Conservation (phyloP, 2,329 filamentous ascomycete genomes). For the Aspergillus cejpii region DNA sequence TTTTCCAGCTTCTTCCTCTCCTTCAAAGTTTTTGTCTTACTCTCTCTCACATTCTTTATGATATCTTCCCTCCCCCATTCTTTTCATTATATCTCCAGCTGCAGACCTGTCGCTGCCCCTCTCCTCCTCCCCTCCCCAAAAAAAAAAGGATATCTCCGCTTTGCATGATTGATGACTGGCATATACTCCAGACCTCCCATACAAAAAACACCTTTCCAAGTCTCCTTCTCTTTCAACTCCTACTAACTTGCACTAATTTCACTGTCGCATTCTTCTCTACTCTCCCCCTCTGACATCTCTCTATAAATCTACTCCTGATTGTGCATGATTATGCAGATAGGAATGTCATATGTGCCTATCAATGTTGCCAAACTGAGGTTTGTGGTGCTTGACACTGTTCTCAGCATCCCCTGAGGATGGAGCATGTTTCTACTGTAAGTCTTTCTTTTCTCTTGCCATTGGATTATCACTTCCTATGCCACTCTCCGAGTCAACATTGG, state of each 20-base stretch:
- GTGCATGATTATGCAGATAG: conserved; percentile 28
- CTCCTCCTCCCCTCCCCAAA: neutral
- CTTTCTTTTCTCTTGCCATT: neutral
- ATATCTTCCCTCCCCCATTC: conserved; percentile 7
- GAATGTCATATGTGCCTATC: conserved; percentile 27
- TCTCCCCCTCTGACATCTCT: conserved; percentile 5
- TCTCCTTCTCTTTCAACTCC: neutral
- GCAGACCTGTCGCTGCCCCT: neutral
- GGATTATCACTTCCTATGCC: neutral
- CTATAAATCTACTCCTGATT: conserved; percentile 12
- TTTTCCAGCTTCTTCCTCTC: neutral
- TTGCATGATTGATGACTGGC: neutral
- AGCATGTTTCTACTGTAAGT: conserved; percentile 40
- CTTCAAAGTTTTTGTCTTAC: neutral
- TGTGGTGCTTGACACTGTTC: conserved; percentile 28
- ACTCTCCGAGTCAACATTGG: no score
- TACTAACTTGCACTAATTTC: conserved; percentile 5
- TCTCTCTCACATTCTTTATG: conserved; percentile 1
- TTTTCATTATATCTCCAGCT: neutral
- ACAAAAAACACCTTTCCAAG: neutral
- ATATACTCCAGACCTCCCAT: neutral
- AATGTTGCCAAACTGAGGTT: conserved; percentile 30
- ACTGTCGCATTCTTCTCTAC: conserved; percentile 14
- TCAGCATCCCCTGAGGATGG: conserved; percentile 31
- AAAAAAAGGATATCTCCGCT: neutral